Evolutionary conservation across 2,329 filamentous ascomycete species (phyloP).

Genomic region (Pestalotiopsis sp.): DNA sequence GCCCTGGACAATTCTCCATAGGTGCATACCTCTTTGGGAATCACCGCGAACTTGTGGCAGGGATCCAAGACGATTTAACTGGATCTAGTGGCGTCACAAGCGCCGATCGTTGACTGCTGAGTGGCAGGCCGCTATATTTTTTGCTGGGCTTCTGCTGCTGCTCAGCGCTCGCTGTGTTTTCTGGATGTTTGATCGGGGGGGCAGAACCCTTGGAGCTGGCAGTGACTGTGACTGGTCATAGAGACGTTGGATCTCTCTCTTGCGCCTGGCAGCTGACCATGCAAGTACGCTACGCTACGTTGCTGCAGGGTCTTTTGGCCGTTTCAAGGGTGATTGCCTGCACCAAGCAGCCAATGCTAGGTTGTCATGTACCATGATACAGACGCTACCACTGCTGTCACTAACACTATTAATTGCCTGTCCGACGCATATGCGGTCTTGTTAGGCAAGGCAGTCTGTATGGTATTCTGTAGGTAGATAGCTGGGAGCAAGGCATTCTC

Average conservation of each 20-base stretch:
- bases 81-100: conserved; percentile 8
- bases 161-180: neutral
- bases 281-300: neutral
- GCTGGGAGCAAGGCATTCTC: neutral
- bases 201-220: neutral
- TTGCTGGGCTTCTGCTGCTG: neutral
- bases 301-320: neutral
- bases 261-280: neutral
- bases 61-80: neutral
- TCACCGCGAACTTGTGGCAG: neutral
- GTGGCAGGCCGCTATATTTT: neutral
- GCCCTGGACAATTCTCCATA: conserved; percentile 5
- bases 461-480: neutral
- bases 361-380: neutral
- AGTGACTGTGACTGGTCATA: neutral
- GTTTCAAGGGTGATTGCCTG: neutral
- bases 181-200: neutral
- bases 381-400: too few relatives aligned
- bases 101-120: neutral
- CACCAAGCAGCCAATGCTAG: neutral
- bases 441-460: too few relatives aligned
- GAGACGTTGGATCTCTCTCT: neutral
- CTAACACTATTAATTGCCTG: neutral
- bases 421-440: too few relatives aligned
- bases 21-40: neutral